Conservation (phyloP, 441 rosid genomes). For the Gossypium aridum region DNA sequence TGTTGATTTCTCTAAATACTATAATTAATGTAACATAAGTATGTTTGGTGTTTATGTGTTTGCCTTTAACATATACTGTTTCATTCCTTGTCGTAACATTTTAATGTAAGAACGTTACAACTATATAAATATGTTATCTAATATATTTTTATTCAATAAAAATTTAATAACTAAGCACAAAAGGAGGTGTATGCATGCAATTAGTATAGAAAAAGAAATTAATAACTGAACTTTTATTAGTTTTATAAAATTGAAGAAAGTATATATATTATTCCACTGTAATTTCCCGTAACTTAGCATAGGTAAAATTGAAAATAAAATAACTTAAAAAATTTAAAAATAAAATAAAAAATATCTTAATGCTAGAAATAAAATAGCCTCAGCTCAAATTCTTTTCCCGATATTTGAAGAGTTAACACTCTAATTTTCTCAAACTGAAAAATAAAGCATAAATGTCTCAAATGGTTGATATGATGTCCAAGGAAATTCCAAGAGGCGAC, state of each 20-base stretch:
- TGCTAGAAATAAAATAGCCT: background rate
- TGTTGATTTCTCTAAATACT: too few species aligned
- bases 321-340: background rate
- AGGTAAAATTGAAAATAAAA: background rate
- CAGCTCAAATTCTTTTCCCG: background rate
- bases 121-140: too few species aligned
- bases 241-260: background rate
- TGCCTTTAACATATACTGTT: too few species aligned
- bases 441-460: background rate
- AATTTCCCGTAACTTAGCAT: background rate
- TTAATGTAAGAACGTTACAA: too few species aligned
- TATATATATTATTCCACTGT: background rate
- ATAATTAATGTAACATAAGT: too few species aligned
- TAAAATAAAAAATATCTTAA: background rate
- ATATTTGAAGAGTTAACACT: background rate
- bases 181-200: too few species aligned
- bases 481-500: conserved; percentile 34
- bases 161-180: too few species aligned
- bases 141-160: too few species aligned
- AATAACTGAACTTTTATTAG: background rate
- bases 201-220: background rate
- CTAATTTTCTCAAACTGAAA: background rate
- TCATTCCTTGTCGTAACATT: too few species aligned
- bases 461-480: conserved; percentile 28
- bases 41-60: too few species aligned